phyloP scores from a whole-genome alignment of 2,329 filamentous ascomycete species.

The Pseudopithomyces maydicus region DNA sequence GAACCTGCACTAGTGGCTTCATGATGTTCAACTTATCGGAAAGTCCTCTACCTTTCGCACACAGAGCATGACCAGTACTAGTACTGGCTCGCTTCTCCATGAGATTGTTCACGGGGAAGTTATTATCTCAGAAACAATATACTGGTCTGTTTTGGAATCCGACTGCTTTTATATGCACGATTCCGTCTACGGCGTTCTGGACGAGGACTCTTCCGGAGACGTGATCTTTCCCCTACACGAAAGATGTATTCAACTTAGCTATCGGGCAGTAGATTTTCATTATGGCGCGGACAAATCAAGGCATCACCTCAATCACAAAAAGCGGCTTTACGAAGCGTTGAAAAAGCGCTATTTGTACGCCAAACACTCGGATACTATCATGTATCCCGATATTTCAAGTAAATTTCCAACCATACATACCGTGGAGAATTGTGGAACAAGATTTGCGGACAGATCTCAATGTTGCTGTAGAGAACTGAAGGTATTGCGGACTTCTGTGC shows the following conservation, averaged over 20 bases:
- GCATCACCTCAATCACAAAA: neutral
- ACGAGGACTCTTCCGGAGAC: constrained; percentile 12
- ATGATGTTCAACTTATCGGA: constrained; percentile 26
- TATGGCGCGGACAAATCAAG: neutral
- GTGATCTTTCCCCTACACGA: constrained; percentile 32
- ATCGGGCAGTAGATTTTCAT: constrained; percentile 19
- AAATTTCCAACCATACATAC: constrained; percentile 11
- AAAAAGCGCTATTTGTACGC: neutral
- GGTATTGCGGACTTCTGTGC: constrained; percentile 8
- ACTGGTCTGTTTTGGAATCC: constrained; percentile 16
- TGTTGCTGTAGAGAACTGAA: constrained; percentile 34
- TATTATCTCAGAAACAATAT: constrained; percentile 26
- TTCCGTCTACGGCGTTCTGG: constrained; percentile 11
- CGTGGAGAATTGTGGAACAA: constrained; percentile 25
- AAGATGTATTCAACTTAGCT: constrained; percentile 26
- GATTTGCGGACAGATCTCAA: constrained; percentile 22
- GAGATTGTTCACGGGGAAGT: constrained; percentile 10
- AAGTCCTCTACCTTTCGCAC: constrained; percentile 11
- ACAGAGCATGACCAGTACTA: constrained; percentile 15
- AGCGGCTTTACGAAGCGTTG: neutral
- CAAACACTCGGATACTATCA: neutral
- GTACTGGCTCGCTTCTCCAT: constrained; percentile 14
- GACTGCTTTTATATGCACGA: constrained; percentile 21
- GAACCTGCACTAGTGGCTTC: constrained; percentile 27
- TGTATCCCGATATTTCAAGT: constrained; percentile 25